Base-by-base conservation (phyloP, 2,329 filamentous ascomycete genomes). In the Arthroderma uncinatum region DNA sequence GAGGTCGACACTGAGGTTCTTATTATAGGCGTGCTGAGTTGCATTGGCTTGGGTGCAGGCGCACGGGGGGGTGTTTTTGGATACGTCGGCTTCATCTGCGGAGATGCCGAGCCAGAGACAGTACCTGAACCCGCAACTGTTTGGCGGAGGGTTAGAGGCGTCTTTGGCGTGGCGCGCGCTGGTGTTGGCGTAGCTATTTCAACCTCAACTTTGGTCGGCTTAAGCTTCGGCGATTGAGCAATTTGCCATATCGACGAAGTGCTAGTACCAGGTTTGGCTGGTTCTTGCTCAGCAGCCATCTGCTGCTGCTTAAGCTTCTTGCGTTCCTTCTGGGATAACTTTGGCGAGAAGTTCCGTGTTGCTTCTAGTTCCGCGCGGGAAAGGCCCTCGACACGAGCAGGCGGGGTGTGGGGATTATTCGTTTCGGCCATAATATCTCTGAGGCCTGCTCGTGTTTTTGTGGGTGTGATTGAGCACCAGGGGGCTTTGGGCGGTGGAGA, bases 321-420 rank as follows among this genome's bases (percentile, higher is more conserved):
- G 21, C 90, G 84, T 69, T 96, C 91, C 67, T 93, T 95, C 64
- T 97, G 93, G 0, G 91, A 95, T 63, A 95, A 72, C 68, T 88
- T 95, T 0, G 74, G 71, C 37, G 74, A 69, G 25, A 74, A 66
- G 64, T 66, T 64, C 65, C 70, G 56, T 62, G 65, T 39, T 64
- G 63, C 42, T 68, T 70, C 64, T 61, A 63, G 71, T 58, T 74
- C 72, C 21, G 74, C 71, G 54, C 76, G 72, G 23, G 76, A 76
- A 30, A 50, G 6, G 54, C 82, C 71, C 0, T 74, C 79, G 33
- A 80, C 63, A 1, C 78, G 79, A 19, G 82, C 63, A 55, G 77
- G 79, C 1, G 80, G 82, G 1, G 77, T 73, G 40, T 75, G 73
- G 23, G 67, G 72, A 25, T 70, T 68, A 0, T 80, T 78, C 1